Percentiles rank a stretch among this genome's conserved stretches.
These are phyloP conservation scores for Monsonia emarginata DNA, from an alignment of 441 rosid genomes.

Conservation along the genomic window DNA sequence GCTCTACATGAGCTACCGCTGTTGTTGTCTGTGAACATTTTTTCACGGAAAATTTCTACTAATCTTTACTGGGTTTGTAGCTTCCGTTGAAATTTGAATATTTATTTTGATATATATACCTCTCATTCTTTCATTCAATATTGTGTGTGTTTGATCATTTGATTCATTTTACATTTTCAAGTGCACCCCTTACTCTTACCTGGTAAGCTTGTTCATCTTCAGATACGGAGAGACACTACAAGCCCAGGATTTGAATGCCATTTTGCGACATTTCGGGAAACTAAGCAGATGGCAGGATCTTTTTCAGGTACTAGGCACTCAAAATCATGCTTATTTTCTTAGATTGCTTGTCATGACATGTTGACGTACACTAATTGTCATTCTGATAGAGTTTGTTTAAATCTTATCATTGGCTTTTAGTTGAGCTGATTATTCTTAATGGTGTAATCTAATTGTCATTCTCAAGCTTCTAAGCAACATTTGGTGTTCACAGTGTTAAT, in stretches of 20 bases:
- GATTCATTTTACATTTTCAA: no score
- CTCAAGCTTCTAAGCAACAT: neutral
- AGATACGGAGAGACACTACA: slow-evolving; percentile 49
- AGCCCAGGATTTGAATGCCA: slow-evolving; percentile 72
- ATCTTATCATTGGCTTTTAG: neutral
- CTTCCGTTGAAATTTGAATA: neutral
- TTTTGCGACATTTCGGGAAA: slow-evolving; percentile 60
- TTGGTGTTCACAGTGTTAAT: neutral
- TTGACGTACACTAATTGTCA: neutral
- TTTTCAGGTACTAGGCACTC: slow-evolving; percentile 51
- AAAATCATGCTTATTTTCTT: neutral
- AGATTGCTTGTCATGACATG: neutral
- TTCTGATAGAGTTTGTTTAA: neutral
- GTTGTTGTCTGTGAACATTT: neutral
- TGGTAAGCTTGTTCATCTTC: slow-evolving; percentile 11
- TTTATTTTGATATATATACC: neutral
- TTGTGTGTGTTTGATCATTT: no score
- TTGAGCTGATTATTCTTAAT: no score
- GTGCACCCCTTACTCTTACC: no score
- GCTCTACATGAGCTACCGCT: neutral
- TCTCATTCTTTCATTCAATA: neutral
- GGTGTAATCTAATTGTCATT: no score
- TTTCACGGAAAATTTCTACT: neutral
- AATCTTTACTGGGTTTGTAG: neutral
- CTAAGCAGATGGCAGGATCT: slow-evolving; percentile 56